A percentile compares a stretch with the other conserved stretches of the same genome.
phyloP scores from a whole-genome alignment of 2,329 filamentous ascomycete species.

The Talaromyces atroroseus region DNA sequence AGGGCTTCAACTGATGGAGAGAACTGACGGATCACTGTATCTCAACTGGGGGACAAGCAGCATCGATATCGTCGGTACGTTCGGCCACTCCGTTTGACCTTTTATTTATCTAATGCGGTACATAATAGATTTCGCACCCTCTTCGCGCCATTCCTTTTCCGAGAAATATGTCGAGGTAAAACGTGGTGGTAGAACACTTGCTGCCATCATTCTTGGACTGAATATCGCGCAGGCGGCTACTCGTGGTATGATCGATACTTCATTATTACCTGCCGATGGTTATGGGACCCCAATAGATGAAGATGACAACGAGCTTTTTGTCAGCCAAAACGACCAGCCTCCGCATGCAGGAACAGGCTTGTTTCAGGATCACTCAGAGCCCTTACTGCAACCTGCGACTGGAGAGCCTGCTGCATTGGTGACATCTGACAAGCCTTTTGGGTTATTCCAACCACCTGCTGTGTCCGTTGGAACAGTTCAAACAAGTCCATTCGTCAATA shows the following conservation, averaged over 20 bases:
- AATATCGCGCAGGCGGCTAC: slow-evolving; percentile 47
- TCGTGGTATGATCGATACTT: slow-evolving; percentile 46
- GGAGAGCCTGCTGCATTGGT: neutral
- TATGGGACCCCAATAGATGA: slow-evolving; percentile 25
- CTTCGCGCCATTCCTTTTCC: slow-evolving; percentile 51
- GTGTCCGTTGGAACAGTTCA: neutral
- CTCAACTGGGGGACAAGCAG: slow-evolving; percentile 45
- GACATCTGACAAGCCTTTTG: neutral
- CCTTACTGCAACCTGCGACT: neutral
- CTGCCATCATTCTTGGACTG: slow-evolving; percentile 54
- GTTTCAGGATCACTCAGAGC: neutral
- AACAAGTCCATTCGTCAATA: neutral
- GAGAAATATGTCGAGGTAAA: slow-evolving; percentile 54
- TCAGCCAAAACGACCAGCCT: slow-evolving; percentile 32
- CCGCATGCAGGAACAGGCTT: slow-evolving; percentile 4
- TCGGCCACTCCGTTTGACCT: neutral
- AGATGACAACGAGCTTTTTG: slow-evolving; percentile 34
- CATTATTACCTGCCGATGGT: slow-evolving; percentile 27
- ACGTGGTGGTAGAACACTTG: slow-evolving; percentile 50
- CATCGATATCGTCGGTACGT: slow-evolving; percentile 46
- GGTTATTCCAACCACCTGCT: neutral
- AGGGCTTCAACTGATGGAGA: slow-evolving; percentile 46
- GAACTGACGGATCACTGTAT: slow-evolving; percentile 43
- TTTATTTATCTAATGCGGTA: slow-evolving; percentile 3
- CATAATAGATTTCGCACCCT: slow-evolving; percentile 36